Conservation (phyloP, 2,329 filamentous ascomycete genomes). For the Trichophyton verrucosum region DNA sequence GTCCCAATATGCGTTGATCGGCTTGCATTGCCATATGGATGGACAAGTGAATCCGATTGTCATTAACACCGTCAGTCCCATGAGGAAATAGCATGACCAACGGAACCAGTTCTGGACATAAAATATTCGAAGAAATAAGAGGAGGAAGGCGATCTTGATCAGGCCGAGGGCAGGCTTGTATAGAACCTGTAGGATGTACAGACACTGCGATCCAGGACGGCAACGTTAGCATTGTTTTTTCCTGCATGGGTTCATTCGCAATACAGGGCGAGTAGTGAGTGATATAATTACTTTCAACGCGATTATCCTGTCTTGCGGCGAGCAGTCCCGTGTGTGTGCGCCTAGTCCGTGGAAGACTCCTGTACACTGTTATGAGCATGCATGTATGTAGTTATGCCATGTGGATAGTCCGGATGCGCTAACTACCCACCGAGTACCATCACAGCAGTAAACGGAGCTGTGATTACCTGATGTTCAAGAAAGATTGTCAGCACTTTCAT, state of each 20-base stretch:
- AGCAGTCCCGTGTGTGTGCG: constrained; percentile 1
- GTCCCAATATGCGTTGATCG: constrained; percentile 9
- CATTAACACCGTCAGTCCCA: constrained; percentile 2
- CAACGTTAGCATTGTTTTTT: neutral
- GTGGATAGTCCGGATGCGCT: neutral
- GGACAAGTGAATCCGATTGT: constrained; percentile 8
- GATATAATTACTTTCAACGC: constrained; percentile 6
- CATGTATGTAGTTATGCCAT: neutral
- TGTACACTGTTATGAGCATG: neutral
- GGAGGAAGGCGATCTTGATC: constrained; percentile 10
- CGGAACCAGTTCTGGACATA: constrained; percentile 8
- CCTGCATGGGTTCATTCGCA: neutral
- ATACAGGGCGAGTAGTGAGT: neutral
- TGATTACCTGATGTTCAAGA: neutral
- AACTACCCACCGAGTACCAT: neutral
- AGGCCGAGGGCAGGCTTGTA: constrained; percentile 7
- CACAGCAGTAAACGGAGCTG: neutral
- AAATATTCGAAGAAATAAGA: constrained; percentile 12
- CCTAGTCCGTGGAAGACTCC: constrained; percentile 4
- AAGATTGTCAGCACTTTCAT: neutral
- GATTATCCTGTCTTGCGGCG: neutral
- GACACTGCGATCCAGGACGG: constrained; percentile 3
- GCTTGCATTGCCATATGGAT: constrained; percentile 11
- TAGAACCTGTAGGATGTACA: constrained; percentile 5
- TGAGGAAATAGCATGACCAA: constrained; percentile 8